Evolutionary conservation across 78 protist species (phyloP), one percentile per base, ranked within the genome.

Genomic region (Emiliania huxleyi): DNA sequence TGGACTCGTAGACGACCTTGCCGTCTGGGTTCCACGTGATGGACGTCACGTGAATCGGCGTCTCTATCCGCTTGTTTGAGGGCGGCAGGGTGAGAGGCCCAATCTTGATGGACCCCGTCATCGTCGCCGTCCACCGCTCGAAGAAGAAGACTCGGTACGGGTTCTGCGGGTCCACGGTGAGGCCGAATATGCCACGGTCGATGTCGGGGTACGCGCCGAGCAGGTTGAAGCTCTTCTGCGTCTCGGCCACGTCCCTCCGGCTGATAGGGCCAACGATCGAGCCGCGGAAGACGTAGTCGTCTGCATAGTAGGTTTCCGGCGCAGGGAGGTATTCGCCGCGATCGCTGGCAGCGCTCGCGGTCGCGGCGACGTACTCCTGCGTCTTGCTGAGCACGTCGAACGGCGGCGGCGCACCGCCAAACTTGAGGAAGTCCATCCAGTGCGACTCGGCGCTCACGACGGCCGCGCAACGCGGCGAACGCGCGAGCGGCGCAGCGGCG

Each of bases 241-340:
- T 15, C n/a, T 26, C 33, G 8, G 23, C 75, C 8, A 62, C 75
- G 12, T 62, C 75, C 23, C 11, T 15, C 5, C n/a, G n/a, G 11
- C n/a, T 62, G 23, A 62, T 62, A 3, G 75, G 75, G 23, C 75
- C 75, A 26, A 62, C 12, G 75, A 62, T 19, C 12, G 75, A 21
- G 75, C 75, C 75, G n/a, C 75, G 75, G 75, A 62, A 62, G 23
- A 62, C 75, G 75, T 62, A 62, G 12, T 62, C 75, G 75, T 62
- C 33, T 26, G 75, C 23, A 21, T 62, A 62, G 75, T 18, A 26
- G n/a, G n/a, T n/a, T n/a, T n/a, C n/a, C n/a, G n/a, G n/a, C n/a
- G n/a, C n/a, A n/a, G n/a, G n/a, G n/a, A n/a, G n/a, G n/a, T n/a
- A n/a, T n/a, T n/a, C n/a, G n/a, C n/a, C n/a, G n/a, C n/a, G n/a